Conservation (phyloP, 345 rosid species). For the Brassica napus region DNA sequence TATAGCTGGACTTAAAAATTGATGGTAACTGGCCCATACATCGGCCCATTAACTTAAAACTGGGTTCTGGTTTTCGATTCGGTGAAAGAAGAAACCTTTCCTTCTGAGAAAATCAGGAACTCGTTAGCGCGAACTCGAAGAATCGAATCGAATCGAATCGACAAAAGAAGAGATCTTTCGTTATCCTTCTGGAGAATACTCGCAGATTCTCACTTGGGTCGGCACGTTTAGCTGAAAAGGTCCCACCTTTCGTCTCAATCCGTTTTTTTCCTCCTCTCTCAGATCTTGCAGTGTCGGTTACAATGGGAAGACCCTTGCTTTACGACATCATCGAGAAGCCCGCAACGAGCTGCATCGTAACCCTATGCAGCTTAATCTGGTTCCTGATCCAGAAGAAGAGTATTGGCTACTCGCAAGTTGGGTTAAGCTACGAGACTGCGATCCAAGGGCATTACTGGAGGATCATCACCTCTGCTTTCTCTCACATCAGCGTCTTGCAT, state of each 20-base stretch:
- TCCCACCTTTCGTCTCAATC: slow-evolving; percentile 12
- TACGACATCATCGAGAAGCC: slow-evolving; percentile 86
- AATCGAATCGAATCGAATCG: slow-evolving; percentile 40
- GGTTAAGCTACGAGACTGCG: slow-evolving; percentile 82
- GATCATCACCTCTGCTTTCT: slow-evolving; percentile 90
- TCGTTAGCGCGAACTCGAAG: slow-evolving; percentile 34
- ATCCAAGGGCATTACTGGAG: slow-evolving; percentile 91
- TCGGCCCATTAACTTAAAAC: slow-evolving; percentile 8
- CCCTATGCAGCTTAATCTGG: slow-evolving; percentile 77
- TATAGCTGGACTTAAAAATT: not conserved
- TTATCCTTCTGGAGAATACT: slow-evolving; percentile 11
- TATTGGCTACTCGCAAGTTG: slow-evolving; percentile 87
- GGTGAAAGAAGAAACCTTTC: not conserved
- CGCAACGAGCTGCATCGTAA: slow-evolving; percentile 75
- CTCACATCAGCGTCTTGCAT: slow-evolving; percentile 89
- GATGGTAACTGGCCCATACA: not conserved
- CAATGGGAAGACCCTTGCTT: slow-evolving; percentile 83
- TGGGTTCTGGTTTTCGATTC: slow-evolving; percentile 1
- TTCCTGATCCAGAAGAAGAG: slow-evolving; percentile 86
- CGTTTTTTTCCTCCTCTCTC: not conserved
- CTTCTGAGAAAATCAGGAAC: slow-evolving; percentile 13
- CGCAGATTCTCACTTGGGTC: not conserved
- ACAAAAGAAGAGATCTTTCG: not conserved
- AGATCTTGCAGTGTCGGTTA: slow-evolving; percentile 23
- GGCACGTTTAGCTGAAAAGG: slow-evolving; percentile 2